A percentile compares a stretch with the other conserved stretches of the same genome.
Conservation (phyloP, 306 rosid species). For the Vachellia collinsii region DNA sequence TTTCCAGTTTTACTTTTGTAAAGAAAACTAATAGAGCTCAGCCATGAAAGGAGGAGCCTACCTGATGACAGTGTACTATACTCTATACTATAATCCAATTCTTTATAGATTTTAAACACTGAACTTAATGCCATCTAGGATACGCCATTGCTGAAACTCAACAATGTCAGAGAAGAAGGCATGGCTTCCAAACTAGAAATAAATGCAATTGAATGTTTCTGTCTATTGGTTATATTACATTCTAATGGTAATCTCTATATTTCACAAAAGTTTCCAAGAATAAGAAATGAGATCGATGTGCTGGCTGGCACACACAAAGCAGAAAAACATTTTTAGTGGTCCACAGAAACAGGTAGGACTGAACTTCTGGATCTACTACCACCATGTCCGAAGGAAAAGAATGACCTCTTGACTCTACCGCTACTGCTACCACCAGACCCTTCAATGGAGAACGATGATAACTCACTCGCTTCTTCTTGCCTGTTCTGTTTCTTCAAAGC, state of each 20-base stretch:
- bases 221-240: slow-evolving; percentile 45
- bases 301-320: slow-evolving; percentile 30
- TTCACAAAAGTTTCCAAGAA: slow-evolving; percentile 36
- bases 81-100: not conserved
- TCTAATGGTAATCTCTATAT: slow-evolving; percentile 42
- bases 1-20: not conserved
- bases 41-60: not conserved
- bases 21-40: not conserved
- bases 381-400: slow-evolving; percentile 84
- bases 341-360: slow-evolving; percentile 68
- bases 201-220: slow-evolving; percentile 55
- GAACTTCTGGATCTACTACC: slow-evolving; percentile 75
- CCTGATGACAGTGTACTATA: not conserved
- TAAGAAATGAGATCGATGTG: slow-evolving; percentile 20
- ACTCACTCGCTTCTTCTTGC: slow-evolving; percentile 48
- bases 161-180: slow-evolving; percentile 7
- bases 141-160: not conserved
- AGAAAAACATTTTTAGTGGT: slow-evolving; percentile 41
- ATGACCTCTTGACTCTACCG: slow-evolving; percentile 68
- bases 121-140: not conserved
- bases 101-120: not conserved
- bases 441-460: slow-evolving; percentile 49
- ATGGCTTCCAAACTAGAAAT: slow-evolving; percentile 21
- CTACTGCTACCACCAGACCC: slow-evolving; percentile 55
- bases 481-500: slow-evolving; percentile 60